A percentile compares a stretch with the other conserved stretches of the same genome.
phyloP scores from a whole-genome alignment of 2,329 filamentous ascomycete genomes.

The Lasiodiplodia gonubiensis region DNA sequence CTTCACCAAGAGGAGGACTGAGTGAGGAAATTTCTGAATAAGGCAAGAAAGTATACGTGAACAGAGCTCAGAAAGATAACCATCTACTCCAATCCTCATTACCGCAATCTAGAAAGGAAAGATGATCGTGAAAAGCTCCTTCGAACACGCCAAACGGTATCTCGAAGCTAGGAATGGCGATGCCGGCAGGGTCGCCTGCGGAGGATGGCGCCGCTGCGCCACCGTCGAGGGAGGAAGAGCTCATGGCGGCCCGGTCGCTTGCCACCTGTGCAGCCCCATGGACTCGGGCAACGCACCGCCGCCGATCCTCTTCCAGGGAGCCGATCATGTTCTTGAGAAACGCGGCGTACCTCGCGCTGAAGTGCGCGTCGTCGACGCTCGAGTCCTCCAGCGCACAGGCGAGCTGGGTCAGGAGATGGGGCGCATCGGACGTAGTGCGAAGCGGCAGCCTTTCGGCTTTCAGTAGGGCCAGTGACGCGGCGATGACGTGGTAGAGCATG shows the following conservation, averaged over 20 bases:
- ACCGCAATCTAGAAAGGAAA: not conserved
- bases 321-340: not conserved
- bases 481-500: not conserved
- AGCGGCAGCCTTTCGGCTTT: not conserved
- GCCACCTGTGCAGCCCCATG: no score
- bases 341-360: not conserved
- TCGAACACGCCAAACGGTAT: not conserved
- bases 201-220: not conserved
- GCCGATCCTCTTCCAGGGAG: not conserved
- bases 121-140: not conserved
- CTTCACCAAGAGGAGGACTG: not conserved
- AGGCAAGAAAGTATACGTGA: not conserved
- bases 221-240: not conserved
- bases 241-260: not conserved
- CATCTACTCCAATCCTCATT: not conserved
- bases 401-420: not conserved
- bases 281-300: not conserved
- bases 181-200: not conserved
- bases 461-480: not conserved
- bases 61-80: not conserved
- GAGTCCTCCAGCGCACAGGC: not conserved
- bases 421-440: not conserved
- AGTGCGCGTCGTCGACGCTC: not conserved
- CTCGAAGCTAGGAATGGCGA: not conserved
- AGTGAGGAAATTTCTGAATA: not conserved